phyloP scores from a whole-genome alignment of 495 filamentous ascomycete species.

The Aspergillus funiculosus region DNA sequence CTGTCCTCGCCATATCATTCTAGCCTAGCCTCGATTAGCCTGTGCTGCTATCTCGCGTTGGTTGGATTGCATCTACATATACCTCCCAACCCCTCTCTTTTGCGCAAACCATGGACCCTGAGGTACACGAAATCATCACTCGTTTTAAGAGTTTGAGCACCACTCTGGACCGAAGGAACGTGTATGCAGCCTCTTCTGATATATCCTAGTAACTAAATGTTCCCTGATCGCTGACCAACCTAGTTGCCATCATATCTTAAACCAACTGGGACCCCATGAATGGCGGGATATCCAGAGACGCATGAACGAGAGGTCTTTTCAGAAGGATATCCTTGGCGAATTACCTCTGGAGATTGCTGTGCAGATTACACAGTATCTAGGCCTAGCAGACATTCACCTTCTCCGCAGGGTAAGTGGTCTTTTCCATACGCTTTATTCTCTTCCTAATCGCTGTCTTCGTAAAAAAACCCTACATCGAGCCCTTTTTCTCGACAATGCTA shows the following conservation, averaged over 20 bases:
- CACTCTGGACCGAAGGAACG: conserved; percentile 8
- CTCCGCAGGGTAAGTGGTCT: conserved; percentile 24
- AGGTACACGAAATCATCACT: conserved; percentile 12
- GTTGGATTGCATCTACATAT: not conserved
- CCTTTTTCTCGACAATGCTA: too few species aligned
- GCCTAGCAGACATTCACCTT: conserved; percentile 22
- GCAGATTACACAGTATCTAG: conserved; percentile 21
- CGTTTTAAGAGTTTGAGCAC: conserved; percentile 11
- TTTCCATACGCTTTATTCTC: not conserved
- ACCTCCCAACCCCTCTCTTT: not conserved
- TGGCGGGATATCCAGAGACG: conserved; percentile 29
- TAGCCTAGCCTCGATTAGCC: too few species aligned
- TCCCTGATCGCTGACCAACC: not conserved
- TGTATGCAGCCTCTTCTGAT: conserved; percentile 7
- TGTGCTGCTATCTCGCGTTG: not conserved
- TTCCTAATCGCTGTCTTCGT: too few species aligned
- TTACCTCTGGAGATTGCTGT: conserved; percentile 31
- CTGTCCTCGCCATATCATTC: too few species aligned
- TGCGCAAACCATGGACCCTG: conserved; percentile 8
- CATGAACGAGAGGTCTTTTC: conserved; percentile 18
- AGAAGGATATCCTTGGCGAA: conserved; percentile 31
- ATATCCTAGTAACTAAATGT: not conserved
- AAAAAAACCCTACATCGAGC: too few species aligned
- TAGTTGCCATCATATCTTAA: conserved; percentile 28
- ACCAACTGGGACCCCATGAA: conserved; percentile 27